Evolutionary conservation across 371 early-diverging fungal species (phyloP), one percentile per base, ranked within the genome.

Genomic region (Dichotomocladium elegans): DNA sequence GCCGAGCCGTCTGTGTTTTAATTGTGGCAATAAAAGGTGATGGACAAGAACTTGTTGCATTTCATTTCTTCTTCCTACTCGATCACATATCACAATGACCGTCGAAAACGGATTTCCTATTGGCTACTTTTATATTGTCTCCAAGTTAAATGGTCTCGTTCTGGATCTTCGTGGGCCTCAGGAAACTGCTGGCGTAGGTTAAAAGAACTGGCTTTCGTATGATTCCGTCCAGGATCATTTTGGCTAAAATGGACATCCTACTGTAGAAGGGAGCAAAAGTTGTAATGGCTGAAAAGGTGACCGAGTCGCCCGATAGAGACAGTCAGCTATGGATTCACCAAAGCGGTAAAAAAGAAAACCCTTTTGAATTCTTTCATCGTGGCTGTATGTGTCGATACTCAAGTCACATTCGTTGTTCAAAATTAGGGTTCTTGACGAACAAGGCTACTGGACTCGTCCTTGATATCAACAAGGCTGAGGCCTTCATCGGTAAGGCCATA

Each of bases 61-160:
- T 37, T n/a, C 37, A 37, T 37, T 58, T 40, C 28, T 26, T 47
- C 29, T 45, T 46, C 35, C 34, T 44, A 41, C 47, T 14, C 35
- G 25, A 24, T 28, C 30, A 7, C 24, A 24, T 24, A 15, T 43
- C 55, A 37, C 41, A 17, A 51, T 42, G 42, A 53, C 37, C 15
- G 29, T 43, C 9, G 30, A 24, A 14, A 30, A 53, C 1, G 17
- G 35, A 10, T 76, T 76, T 15, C 77, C 77, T 22, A 57, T 68
- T 46, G 80, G 80, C 19, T 63, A 68, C 61, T 72, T 67, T 46
- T 72, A 64, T 26, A 66, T 68, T 41, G 47, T 70, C 44, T 70
- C 68, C 37, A 63, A 70, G 35, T 33, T 77, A 52, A 66, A 63
- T 42, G 67, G 63, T 17, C 41, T 74, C 7, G 71, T 60, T 29